Evolutionary conservation across 148 eudicot genomes (phyloP).

Genomic region (Tetragonia tetragonoides): DNA sequence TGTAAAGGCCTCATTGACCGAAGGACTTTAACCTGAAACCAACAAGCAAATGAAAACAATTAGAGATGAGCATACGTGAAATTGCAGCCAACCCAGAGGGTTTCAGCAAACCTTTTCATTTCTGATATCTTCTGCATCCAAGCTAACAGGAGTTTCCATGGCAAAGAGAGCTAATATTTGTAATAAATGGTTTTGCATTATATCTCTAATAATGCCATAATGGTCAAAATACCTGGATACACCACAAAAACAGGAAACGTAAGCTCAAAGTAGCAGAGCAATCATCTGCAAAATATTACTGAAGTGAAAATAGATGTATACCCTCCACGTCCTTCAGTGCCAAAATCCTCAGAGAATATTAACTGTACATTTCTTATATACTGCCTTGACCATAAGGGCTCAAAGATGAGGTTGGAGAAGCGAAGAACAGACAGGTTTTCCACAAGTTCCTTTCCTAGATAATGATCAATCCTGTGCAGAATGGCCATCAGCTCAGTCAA

Average conservation of each 20-base stretch:
- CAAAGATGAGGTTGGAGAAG: conserved; percentile 93
- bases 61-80: conserved; percentile 3
- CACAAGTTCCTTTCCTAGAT: conserved; percentile 94
- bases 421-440: conserved; percentile 96
- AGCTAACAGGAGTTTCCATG: conserved; percentile 98
- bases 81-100: not conserved
- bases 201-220: conserved; percentile 92
- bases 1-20: conserved; percentile 90
- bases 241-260: conserved; percentile 17
- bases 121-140: conserved; percentile 96
- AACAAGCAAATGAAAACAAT: conserved; percentile 12
- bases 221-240: conserved; percentile 76
- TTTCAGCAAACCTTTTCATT: conserved; percentile 73
- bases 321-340: conserved; percentile 99
- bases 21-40: conserved; percentile 79
- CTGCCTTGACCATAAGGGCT: conserved; percentile 97
- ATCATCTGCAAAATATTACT: not conserved
- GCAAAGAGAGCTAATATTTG: conserved; percentile 97
- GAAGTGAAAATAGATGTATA: conserved; percentile 29
- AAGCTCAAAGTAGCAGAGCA: conserved; percentile 15
- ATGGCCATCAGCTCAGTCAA: conserved; percentile 13
- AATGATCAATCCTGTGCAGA: conserved; percentile 87
- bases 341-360: conserved; percentile 95
- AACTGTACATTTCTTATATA: conserved; percentile 91
- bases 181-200: conserved; percentile 97